Conservation (phyloP, 2,329 filamentous ascomycete genomes). For the Neonectria faginata region DNA sequence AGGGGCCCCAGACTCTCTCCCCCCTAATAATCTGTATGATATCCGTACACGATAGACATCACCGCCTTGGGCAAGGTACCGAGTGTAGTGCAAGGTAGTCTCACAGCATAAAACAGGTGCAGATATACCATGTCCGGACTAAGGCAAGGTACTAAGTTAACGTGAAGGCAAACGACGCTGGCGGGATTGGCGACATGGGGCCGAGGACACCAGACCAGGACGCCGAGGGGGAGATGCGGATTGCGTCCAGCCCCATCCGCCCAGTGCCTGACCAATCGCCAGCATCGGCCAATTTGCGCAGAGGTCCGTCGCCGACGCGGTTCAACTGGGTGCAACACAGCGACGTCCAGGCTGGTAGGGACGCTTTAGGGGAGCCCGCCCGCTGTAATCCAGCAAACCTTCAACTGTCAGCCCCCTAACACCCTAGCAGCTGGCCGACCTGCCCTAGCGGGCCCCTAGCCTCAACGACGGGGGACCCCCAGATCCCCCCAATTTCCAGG, state of each 20-base stretch:
- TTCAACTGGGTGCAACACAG: slow-evolving; percentile 18
- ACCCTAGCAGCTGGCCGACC: slow-evolving; percentile 23
- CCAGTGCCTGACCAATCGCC: slow-evolving; percentile 21
- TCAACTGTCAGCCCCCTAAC: slow-evolving; percentile 15
- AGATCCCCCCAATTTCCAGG: slow-evolving; percentile 45
- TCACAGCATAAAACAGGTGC: slow-evolving; percentile 18
- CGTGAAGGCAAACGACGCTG: slow-evolving; percentile 23
- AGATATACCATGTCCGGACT: slow-evolving; percentile 20
- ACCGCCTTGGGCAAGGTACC: slow-evolving; percentile 8
- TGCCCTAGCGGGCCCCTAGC: slow-evolving; percentile 36
- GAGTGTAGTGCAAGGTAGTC: slow-evolving; percentile 12
- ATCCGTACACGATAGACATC: slow-evolving; percentile 9
- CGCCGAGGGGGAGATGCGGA: slow-evolving; percentile 11
- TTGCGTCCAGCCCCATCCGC: slow-evolving; percentile 6
- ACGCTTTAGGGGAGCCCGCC: slow-evolving; percentile 7
- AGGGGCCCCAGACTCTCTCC: slow-evolving; percentile 1
- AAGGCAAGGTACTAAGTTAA: slow-evolving; percentile 25
- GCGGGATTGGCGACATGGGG: slow-evolving; percentile 28
- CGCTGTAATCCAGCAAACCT: slow-evolving; percentile 17
- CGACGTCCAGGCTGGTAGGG: background rate
- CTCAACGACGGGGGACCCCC: slow-evolving; percentile 32
- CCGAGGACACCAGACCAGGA: slow-evolving; percentile 10
- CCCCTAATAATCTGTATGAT: slow-evolving; percentile 18
- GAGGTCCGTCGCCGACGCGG: slow-evolving; percentile 31
- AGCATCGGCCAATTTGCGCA: slow-evolving; percentile 34